These are phyloP conservation scores for Ogataea corticis DNA, from an alignment of 805 yeast species.

Conservation along the genomic window DNA sequence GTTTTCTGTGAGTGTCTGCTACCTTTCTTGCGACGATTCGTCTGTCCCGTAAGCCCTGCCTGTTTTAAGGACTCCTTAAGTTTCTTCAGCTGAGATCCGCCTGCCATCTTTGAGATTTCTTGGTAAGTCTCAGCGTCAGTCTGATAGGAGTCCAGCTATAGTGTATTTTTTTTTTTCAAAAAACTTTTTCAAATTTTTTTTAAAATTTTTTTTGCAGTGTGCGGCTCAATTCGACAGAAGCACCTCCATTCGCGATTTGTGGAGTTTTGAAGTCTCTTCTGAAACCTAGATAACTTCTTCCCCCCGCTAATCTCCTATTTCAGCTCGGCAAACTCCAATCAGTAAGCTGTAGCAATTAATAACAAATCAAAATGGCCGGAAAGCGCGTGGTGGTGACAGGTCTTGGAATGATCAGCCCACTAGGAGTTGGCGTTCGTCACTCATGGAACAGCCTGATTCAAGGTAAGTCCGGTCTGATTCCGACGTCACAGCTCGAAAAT, in stretches of 20 bases:
- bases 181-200: constrained; percentile 2
- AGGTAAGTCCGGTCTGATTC: constrained; percentile 57
- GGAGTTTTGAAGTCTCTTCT: not conserved
- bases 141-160: not conserved
- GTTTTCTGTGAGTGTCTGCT: constrained; percentile 47
- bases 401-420: constrained; percentile 80
- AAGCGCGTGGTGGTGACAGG: constrained; percentile 90
- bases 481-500: constrained; percentile 47
- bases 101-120: constrained; percentile 42
- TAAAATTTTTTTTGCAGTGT: constrained; percentile 5
- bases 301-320: too few species aligned
- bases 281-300: too few species aligned
- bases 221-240: constrained; percentile 1
- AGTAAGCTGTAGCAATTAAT: too few species aligned
- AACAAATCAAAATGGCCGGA: constrained; percentile 11
- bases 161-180: not conserved
- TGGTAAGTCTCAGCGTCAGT: not conserved
- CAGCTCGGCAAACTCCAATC: too few species aligned
- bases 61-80: constrained; percentile 74
- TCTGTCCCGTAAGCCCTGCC: constrained; percentile 85
- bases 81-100: constrained; percentile 77
- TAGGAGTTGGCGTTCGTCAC: constrained; percentile 65
- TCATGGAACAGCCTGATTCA: constrained; percentile 57
- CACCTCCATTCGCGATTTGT: constrained; percentile 1
- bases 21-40: constrained; percentile 61